phyloP scores from a whole-genome alignment of 495 filamentous ascomycete species.

The Tuber brumale region DNA sequence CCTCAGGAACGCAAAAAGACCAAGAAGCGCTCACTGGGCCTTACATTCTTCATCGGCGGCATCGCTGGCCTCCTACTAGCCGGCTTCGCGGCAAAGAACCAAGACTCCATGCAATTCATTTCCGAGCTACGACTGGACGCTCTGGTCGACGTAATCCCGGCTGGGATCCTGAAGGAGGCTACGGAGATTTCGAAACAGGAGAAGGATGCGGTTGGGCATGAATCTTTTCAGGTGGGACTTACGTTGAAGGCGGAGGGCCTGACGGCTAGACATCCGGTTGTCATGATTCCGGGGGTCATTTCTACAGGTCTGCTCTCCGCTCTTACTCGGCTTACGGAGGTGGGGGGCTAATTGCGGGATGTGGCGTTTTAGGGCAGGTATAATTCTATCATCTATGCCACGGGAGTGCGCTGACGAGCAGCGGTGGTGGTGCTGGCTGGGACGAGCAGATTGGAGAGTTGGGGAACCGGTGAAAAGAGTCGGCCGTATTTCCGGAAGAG shows the following conservation, averaged over 20 bases:
- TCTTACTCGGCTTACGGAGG: constrained; percentile 13
- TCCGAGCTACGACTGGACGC: constrained; percentile 35
- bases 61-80: constrained; percentile 36
- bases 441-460: constrained; percentile 64
- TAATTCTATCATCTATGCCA: neutral
- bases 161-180: constrained; percentile 61
- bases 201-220: constrained; percentile 78
- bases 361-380: neutral
- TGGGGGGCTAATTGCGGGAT: neutral
- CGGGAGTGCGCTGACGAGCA: neutral
- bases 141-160: constrained; percentile 62
- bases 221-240: constrained; percentile 83
- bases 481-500: constrained; percentile 87
- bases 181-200: constrained; percentile 71
- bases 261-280: constrained; percentile 73
- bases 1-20: constrained; percentile 6
- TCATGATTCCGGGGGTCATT: constrained; percentile 91
- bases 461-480: constrained; percentile 77
- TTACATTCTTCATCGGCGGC: constrained; percentile 39
- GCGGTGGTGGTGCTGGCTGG: neutral
- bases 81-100: constrained; percentile 33
- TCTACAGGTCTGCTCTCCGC: constrained; percentile 60
- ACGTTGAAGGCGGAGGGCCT: constrained; percentile 78
- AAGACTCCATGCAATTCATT: constrained; percentile 35
- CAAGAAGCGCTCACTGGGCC: constrained; percentile 36